Base-by-base conservation (phyloP, 768 basidiomycete species). In the Hypsizygus marmoreus region DNA sequence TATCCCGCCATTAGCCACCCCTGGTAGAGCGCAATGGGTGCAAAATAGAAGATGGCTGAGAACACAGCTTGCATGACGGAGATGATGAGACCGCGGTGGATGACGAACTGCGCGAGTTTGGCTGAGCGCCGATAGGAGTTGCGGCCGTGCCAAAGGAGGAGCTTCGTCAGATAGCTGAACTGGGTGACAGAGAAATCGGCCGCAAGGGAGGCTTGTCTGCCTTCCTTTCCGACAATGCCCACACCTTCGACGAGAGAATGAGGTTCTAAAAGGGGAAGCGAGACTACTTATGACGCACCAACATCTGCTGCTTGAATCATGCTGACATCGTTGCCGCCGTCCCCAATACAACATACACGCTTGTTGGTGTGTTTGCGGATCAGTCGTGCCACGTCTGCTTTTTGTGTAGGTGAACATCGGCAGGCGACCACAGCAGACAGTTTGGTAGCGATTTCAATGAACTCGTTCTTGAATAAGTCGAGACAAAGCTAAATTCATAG, bases 281-380 rank as follows among this genome's bases (percentile, higher is more conserved):
- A 23, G 14, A 19, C 33, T 17, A 35, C 32, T 9, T 24, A 24
- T 24, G 4, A 82, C 92, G 63, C 37, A 93, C 94, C 95, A 47
- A 99, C 94, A 59, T 98, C 93, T 2, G 97, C 97, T 1, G 97
- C 97, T 61, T 98, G 97, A 50, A 99, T 99, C 97, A 99, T 99
- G 64, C 91, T 93, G 51, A 99, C 97, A 63, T 99, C 97, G 64
- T 99, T 99, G 4, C 97, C 97, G 25, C 97, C 97, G 69, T 99
- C 97, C 2, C 97, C 97, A 47, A 98, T 98, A 62, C 97, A 98
- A 65, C 95, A 98, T 0, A 99, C 95, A 0, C 95, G 83, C 66
- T 97, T 98, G 69, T 84, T 88, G 2, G 95, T 97, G 61, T 86
- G 84, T 13, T 79, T 74, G 6, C 97, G 86, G 51, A 99, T 98